Evolutionary conservation across 805 yeast species (phyloP).

Genomic region (Myxozyma neglecta): DNA sequence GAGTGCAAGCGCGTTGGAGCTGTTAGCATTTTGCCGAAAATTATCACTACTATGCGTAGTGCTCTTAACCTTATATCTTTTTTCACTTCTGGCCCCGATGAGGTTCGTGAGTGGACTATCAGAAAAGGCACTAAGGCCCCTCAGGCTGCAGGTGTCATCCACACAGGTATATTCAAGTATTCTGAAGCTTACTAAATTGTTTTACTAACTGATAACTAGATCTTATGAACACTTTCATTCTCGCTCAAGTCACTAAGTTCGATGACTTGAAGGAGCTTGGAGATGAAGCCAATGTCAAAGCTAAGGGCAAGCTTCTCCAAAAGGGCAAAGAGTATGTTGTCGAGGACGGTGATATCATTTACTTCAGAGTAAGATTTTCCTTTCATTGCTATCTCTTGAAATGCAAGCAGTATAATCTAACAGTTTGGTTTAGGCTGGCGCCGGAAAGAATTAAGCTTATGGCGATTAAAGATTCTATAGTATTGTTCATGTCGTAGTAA

Average conservation of each 20-base stretch:
- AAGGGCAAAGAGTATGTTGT: slow-evolving; percentile 96
- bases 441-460: slow-evolving; percentile 64
- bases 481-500: background rate
- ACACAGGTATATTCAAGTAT: slow-evolving; percentile 49
- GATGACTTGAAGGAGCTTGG: slow-evolving; percentile 70
- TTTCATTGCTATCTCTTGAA: background rate
- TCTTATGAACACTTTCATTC: slow-evolving; percentile 89
- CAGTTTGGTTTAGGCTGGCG: slow-evolving; percentile 55
- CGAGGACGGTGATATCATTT: slow-evolving; percentile 91
- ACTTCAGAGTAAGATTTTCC: slow-evolving; percentile 58
- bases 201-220: slow-evolving; percentile 44
- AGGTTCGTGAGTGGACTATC: slow-evolving; percentile 97
- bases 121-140: slow-evolving; percentile 92
- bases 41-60: slow-evolving; percentile 82
- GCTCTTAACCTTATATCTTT: slow-evolving; percentile 84
- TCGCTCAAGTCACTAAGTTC: slow-evolving; percentile 89
- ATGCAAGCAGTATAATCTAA: background rate
- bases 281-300: slow-evolving; percentile 79
- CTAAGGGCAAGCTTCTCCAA: slow-evolving; percentile 83
- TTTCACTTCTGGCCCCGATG: slow-evolving; percentile 95
- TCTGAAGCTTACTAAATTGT: background rate
- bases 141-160: slow-evolving; percentile 98
- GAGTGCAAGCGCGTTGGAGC: slow-evolving; percentile 75
- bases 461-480: background rate
- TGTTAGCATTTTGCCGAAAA: slow-evolving; percentile 78